Conservation (phyloP, 129 eudicot genomes). For the Lonicera japonica region DNA sequence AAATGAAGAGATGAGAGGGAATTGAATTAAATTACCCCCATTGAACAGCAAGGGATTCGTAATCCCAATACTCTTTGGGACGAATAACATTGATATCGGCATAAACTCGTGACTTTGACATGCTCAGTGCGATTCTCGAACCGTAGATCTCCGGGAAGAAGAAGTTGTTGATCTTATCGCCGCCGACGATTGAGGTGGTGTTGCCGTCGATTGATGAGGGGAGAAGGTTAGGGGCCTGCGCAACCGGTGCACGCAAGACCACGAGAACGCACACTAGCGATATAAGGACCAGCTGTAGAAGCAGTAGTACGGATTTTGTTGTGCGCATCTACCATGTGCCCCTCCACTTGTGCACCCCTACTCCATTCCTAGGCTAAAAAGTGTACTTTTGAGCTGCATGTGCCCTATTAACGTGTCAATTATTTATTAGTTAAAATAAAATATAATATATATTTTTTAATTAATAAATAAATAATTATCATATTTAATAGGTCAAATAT, state of each 20-base stretch:
- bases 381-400: too few relatives aligned
- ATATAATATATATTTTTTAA: too few relatives aligned
- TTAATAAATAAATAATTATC: too few relatives aligned
- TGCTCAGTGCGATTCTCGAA: slow-evolving; percentile 10
- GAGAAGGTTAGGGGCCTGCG: slow-evolving; percentile 22
- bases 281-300: slow-evolving; percentile 12
- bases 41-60: slow-evolving; percentile 88
- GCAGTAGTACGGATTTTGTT: slow-evolving; percentile 3
- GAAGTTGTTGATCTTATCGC: slow-evolving; percentile 19
- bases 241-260: slow-evolving; percentile 19
- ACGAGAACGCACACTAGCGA: slow-evolving; percentile 25
- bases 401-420: too few relatives aligned
- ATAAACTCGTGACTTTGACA: slow-evolving; percentile 89
- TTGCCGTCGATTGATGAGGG: slow-evolving; percentile 11
- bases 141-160: slow-evolving; percentile 32
- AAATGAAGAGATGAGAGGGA: slow-evolving; percentile 14
- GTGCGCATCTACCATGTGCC: slow-evolving; percentile 19
- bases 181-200: slow-evolving; percentile 21
- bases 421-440: too few relatives aligned
- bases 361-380: too few relatives aligned
- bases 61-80: slow-evolving; percentile 94
- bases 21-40: slow-evolving; percentile 74
- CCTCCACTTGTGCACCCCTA: too few relatives aligned
- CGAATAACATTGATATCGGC: slow-evolving; percentile 83
- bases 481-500: too few relatives aligned